Base-by-base conservation (phyloP, 2,329 filamentous ascomycete genomes). In the Torrubiellomyces zombiae region DNA sequence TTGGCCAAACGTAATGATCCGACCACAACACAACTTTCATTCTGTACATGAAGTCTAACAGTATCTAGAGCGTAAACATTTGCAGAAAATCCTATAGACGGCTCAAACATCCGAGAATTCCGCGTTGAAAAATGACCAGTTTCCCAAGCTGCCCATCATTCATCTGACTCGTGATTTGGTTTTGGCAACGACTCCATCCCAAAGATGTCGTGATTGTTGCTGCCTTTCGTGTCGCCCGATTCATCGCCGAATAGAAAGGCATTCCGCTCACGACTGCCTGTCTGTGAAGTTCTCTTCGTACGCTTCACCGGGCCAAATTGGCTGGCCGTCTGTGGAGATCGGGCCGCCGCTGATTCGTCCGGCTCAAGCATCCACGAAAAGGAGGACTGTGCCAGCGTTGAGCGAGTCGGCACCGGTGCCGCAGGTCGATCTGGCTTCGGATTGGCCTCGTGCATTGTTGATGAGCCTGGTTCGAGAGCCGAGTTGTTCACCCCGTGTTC, bases 321-420 rank as follows among this genome's bases (percentile, higher is more conserved):
- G 18, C 27, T 35, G 6, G 36, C 23, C 4, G 40, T 31, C 3
- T 35, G 16, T 9, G 36, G 25, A 1, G 40, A 32, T 28, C 43
- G 29, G 24, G 39, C 34, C 20, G 31, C 37, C 8, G 23, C 29
- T 0, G 53, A 45, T 27, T 55, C 42, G 34, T 65, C 61, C 3
- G 63, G 64, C 35, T 73, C 71, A 3, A 83, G 57, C 75, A 83
- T 83, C 74, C 75, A 82, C 2, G 76, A 73, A 45, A 81, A 83
- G 4, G 73, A 76, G 6, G 77, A 81, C 35, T 79, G 75, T 1
- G 75, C 74, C 17, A 82, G 58, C 1, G 63, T 68, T 4, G 75
- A 76, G 13, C 74, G 62, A 12, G 68, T 68, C 1, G 67, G 68
- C 10, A 70, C 60, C 2, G 64, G 51, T 35, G 32, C 48, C n/a